Conservation (phyloP, 768 basidiomycete genomes). For the Phylloporus sp. region DNA sequence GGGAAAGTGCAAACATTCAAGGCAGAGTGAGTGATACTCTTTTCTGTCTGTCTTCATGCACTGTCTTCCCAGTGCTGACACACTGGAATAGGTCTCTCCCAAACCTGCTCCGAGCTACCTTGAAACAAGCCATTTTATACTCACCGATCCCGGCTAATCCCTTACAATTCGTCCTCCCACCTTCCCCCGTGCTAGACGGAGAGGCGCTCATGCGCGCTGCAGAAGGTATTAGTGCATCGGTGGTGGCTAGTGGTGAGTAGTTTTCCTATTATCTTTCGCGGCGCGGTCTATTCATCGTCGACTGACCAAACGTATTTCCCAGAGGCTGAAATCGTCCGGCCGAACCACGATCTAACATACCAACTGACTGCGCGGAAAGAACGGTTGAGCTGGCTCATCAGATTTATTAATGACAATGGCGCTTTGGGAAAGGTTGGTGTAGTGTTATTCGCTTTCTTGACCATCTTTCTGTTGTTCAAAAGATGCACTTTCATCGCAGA, state of each 20-base stretch:
- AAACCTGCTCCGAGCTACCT: constrained; percentile 68
- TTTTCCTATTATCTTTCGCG: not conserved
- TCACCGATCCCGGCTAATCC: constrained; percentile 75
- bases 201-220: constrained; percentile 78
- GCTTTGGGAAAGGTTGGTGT: constrained; percentile 64
- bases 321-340: constrained; percentile 66
- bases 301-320: not conserved
- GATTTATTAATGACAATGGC: constrained; percentile 84
- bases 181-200: constrained; percentile 60
- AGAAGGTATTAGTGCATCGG: constrained; percentile 65
- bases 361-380: constrained; percentile 75
- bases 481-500: not conserved
- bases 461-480: not conserved
- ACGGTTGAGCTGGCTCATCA: constrained; percentile 78
- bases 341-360: constrained; percentile 75
- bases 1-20: constrained; percentile 61
- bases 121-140: constrained; percentile 82
- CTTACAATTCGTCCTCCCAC: constrained; percentile 75
- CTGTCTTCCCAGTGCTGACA: not conserved
- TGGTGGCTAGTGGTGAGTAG: constrained; percentile 66
- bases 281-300: not conserved
- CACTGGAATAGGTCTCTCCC: constrained; percentile 55
- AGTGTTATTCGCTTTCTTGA: not conserved
- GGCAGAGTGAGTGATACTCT: constrained; percentile 47
- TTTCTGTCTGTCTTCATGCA: not conserved